Conservation (phyloP, 164 flowering plant species). For the Chloranthus sessilifolius region DNA sequence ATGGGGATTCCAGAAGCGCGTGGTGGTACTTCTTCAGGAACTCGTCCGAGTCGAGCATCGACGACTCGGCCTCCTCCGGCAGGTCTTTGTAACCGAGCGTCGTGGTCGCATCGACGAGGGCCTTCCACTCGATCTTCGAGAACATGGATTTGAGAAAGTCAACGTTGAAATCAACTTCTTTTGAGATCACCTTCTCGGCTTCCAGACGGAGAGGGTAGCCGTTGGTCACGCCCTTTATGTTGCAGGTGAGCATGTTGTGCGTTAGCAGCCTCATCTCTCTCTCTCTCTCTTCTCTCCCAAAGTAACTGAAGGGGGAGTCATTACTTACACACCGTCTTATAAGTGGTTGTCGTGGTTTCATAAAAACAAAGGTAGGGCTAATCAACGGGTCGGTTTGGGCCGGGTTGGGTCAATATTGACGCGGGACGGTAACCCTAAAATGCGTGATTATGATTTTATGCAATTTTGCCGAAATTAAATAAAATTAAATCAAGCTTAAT, state of each 20-base stretch:
- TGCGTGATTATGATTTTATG: too few species aligned
- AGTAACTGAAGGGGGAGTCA: too few species aligned
- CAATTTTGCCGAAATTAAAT: too few species aligned
- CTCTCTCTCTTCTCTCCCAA: slow-evolving; percentile 1
- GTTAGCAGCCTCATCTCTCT: slow-evolving; percentile 68
- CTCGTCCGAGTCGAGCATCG: slow-evolving; percentile 55
- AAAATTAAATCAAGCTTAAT: too few species aligned
- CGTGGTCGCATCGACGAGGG: slow-evolving; percentile 48
- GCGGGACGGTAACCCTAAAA: too few species aligned
- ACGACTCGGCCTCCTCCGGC: slow-evolving; percentile 50
- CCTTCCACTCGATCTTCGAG: slow-evolving; percentile 60
- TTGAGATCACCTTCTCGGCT: slow-evolving; percentile 40
- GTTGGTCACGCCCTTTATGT: slow-evolving; percentile 71
- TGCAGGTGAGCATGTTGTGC: slow-evolving; percentile 78
- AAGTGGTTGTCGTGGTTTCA: too few species aligned
- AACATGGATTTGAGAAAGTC: slow-evolving; percentile 71
- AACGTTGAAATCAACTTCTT: slow-evolving; percentile 53
- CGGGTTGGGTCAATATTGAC: too few species aligned
- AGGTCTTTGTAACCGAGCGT: slow-evolving; percentile 58
- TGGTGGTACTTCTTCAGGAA: slow-evolving; percentile 64
- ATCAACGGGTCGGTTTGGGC: too few species aligned
- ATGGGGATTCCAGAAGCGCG: slow-evolving; percentile 65
- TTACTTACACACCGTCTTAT: too few species aligned
- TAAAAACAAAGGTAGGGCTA: too few species aligned
- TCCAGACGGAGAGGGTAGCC: slow-evolving; percentile 64